Evolutionary conservation across 2,329 filamentous ascomycete genomes (phyloP).

Genomic region (Fusarium sp.): DNA sequence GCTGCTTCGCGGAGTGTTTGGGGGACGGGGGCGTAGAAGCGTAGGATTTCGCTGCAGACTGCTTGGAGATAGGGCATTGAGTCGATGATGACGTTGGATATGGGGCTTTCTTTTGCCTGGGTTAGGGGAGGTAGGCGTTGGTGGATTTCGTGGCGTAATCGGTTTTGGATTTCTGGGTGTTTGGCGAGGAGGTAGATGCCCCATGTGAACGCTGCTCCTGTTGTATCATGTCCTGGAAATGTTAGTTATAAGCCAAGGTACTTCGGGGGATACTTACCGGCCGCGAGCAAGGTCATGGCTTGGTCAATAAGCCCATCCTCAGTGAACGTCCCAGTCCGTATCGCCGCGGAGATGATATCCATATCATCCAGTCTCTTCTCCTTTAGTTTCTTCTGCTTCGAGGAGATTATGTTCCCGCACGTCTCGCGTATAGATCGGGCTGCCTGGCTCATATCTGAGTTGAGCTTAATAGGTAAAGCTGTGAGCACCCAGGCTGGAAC

Average conservation of each 20-base stretch:
- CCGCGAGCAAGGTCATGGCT: conserved; percentile 85
- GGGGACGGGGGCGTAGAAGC: conserved; percentile 76
- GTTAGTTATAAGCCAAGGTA: accelerated
- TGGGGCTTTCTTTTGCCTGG: conserved; percentile 41
- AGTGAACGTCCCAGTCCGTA: conserved; percentile 77
- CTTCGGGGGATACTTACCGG: neutral
- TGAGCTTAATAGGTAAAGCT: conserved; percentile 75
- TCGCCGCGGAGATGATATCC: conserved; percentile 83
- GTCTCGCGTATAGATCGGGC: conserved; percentile 68
- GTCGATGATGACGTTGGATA: conserved; percentile 66
- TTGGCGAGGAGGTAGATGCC: conserved; percentile 72
- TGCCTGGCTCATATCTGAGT: conserved; percentile 69
- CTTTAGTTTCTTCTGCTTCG: conserved; percentile 68
- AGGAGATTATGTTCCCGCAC: conserved; percentile 72
- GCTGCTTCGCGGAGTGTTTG: conserved; percentile 73
- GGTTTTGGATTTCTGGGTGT: conserved; percentile 71
- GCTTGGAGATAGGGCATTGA: conserved; percentile 81
- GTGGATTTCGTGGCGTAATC: conserved; percentile 74
- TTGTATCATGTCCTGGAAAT: conserved; percentile 74
- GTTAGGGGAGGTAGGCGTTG: conserved; percentile 62
- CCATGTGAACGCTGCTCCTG: conserved; percentile 78
- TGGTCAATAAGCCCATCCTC: conserved; percentile 85
- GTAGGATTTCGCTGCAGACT: conserved; percentile 79
- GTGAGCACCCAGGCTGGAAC: conserved; percentile 69
- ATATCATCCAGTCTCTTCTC: conserved; percentile 60